Conservation (phyloP, 1,284 basidiomycete species). For the Rhodotorula sp. region DNA sequence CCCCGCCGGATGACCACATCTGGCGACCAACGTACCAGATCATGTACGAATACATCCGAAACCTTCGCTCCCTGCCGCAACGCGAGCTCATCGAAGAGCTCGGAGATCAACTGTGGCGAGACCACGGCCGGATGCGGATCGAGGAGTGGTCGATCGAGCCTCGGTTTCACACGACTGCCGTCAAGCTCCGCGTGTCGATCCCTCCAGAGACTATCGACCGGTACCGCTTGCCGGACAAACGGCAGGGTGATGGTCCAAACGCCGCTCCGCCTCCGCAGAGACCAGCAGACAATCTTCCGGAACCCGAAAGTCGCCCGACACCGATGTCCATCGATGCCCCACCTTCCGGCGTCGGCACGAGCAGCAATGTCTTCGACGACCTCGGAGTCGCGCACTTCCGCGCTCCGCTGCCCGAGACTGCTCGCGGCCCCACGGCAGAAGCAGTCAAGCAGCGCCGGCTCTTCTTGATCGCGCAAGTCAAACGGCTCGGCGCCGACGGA, state of each 20-base stretch:
- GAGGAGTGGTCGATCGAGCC: background rate
- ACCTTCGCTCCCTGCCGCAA: background rate
- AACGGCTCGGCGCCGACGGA: background rate
- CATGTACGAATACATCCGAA: background rate
- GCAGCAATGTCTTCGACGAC: background rate
- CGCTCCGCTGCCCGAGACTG: background rate
- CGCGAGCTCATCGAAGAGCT: background rate
- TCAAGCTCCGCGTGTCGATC: background rate
- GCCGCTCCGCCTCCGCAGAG: too few relatives aligned
- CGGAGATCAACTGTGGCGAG: background rate
- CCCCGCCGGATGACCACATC: background rate
- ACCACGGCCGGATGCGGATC: background rate
- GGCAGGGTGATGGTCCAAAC: too few relatives aligned
- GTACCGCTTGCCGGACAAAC: background rate
- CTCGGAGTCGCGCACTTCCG: background rate
- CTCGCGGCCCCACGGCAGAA: background rate
- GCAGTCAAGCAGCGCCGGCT: background rate
- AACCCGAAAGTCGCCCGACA: too few relatives aligned
- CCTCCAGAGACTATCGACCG: background rate
- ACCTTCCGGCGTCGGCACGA: too few relatives aligned
- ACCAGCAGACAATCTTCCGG: too few relatives aligned
- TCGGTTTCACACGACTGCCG: background rate
- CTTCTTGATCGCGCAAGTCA: constrained; percentile 1
- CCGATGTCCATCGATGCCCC: too few relatives aligned
- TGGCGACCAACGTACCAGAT: background rate